Conservation (phyloP, 2,329 filamentous ascomycete species). For the Nemania sp. region DNA sequence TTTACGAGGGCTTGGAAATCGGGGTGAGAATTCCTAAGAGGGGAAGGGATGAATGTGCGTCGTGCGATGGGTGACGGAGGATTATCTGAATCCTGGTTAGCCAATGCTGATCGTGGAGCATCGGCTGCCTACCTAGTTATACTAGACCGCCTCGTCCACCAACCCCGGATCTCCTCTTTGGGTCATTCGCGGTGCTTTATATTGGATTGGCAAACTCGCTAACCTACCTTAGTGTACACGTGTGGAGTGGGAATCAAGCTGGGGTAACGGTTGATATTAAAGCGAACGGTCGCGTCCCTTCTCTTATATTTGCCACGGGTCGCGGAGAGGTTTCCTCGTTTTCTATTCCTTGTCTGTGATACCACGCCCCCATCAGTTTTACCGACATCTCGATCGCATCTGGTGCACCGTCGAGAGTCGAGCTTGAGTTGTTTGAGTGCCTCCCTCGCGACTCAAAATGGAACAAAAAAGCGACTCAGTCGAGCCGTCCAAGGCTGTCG, state of each 20-base stretch:
- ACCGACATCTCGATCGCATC: background rate
- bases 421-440: background rate
- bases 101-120: slow-evolving; percentile 1
- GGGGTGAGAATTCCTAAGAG: background rate
- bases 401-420: slow-evolving; percentile 1
- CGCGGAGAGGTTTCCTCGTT: background rate
- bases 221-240: too few relatives aligned
- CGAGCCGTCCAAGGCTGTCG: slow-evolving; percentile 12
- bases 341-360: background rate
- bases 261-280: slow-evolving; percentile 15
- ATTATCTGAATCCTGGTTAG: background rate
- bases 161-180: background rate
- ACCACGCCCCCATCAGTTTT: background rate
- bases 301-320: background rate
- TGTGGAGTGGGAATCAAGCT: background rate
- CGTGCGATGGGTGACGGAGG: background rate
- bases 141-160: background rate
- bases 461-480: slow-evolving; percentile 3
- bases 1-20: background rate
- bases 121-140: background rate
- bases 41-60: background rate
- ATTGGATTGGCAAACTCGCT: background rate
- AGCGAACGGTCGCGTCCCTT: slow-evolving; percentile 1
- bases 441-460: slow-evolving; percentile 4
- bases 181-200: background rate